phyloP scores from a whole-genome alignment of 2,329 filamentous ascomycete species.

The Colletotrichum agaves region DNA sequence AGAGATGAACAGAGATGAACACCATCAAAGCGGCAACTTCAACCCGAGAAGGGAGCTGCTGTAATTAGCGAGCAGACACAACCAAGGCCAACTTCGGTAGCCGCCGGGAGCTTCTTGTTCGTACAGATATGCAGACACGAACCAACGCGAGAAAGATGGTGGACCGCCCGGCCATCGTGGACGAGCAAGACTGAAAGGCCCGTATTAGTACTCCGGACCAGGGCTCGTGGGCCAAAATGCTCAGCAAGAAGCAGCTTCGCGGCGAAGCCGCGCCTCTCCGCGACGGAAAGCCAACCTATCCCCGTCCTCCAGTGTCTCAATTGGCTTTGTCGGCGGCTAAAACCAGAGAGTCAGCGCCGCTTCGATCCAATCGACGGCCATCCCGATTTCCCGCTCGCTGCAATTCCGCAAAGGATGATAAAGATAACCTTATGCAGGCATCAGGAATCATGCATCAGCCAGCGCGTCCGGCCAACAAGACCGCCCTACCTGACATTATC shows the following conservation, averaged over 20 bases:
- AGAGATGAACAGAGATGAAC: not conserved
- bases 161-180: not conserved
- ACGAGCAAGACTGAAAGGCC: not conserved
- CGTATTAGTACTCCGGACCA: not conserved
- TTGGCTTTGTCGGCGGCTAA: constrained; percentile 8
- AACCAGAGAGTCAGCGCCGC: not conserved
- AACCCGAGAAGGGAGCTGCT: not conserved
- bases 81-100: no score
- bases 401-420: not conserved
- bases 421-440: constrained; percentile 19
- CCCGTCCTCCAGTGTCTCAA: not conserved
- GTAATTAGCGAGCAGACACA: no score
- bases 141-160: not conserved
- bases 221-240: not conserved
- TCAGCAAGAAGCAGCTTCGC: not conserved
- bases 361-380: constrained; percentile 1
- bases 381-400: constrained; percentile 11
- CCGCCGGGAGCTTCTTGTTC: no score
- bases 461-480: constrained; percentile 1
- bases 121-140: not conserved
- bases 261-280: no score
- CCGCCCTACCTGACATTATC: constrained; percentile 10
- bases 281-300: not conserved
- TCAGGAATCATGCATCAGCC: constrained; percentile 17
- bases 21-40: not conserved